These are phyloP conservation scores for Avena sativa DNA, from an alignment of 176 grass and related monocot species.

Conservation along the genomic window DNA sequence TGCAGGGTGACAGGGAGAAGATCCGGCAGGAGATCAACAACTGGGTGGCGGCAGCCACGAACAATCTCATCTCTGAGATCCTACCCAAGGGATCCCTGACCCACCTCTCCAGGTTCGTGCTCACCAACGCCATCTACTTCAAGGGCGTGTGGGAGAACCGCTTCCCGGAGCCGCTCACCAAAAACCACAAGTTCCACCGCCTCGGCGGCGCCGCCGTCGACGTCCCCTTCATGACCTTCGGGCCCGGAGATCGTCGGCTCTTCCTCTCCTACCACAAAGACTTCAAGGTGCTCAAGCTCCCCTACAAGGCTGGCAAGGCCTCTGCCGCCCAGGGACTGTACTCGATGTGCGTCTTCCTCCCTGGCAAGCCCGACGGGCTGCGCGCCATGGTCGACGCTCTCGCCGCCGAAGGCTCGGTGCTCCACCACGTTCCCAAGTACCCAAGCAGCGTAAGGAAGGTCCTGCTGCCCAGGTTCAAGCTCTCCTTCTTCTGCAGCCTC, in stretches of 20 bases:
- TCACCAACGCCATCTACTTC: conserved; percentile 53
- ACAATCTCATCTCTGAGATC: neutral
- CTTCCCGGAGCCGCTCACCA: neutral
- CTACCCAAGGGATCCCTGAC: neutral
- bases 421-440: neutral
- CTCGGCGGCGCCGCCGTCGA: neutral
- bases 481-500: neutral
- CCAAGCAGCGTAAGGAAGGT: neutral
- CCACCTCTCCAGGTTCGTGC: neutral
- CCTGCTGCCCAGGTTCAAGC: neutral
- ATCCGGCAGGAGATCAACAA: conserved; percentile 23
- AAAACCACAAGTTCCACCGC: neutral
- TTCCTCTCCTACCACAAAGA: neutral
- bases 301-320: neutral
- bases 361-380: conserved; percentile 28
- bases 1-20: conserved; percentile 14
- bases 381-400: neutral
- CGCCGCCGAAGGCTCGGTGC: neutral
- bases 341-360: conserved; percentile 47
- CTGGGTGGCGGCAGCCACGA: neutral
- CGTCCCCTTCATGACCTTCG: conserved; percentile 7
- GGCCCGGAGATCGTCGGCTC: neutral
- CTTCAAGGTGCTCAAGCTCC: neutral
- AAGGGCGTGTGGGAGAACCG: conserved; percentile 36
- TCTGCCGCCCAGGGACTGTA: neutral